Evolutionary conservation across 345 rosid genomes (phyloP).

Genomic region (Pistacia vera): DNA sequence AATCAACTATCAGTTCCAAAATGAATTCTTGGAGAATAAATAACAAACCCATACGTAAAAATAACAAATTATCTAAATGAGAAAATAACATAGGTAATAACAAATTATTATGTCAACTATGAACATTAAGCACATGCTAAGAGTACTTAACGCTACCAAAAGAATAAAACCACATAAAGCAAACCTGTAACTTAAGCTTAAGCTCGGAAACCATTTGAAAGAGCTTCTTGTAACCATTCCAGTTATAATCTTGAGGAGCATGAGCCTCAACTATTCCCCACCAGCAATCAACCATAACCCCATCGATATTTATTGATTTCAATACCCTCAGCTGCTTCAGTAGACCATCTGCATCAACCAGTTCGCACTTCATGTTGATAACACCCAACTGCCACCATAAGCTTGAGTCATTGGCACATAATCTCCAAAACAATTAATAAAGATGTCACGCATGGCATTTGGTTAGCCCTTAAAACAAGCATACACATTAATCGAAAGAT

Average conservation of each 20-base stretch:
- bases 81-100: too few species aligned
- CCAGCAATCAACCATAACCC: conserved; percentile 96
- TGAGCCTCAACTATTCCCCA: conserved; percentile 99
- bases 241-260: conserved; percentile 83
- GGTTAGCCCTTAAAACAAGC: conserved; percentile 9
- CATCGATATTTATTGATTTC: conserved; percentile 81
- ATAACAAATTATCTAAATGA: background rate
- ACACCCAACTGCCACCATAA: conserved; percentile 71
- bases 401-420: conserved; percentile 14
- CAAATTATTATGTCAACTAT: background rate
- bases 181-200: conserved; percentile 87
- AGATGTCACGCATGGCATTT: background rate
- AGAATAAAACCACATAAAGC: conserved; percentile 25
- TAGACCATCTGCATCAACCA: conserved; percentile 84
- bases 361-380: conserved; percentile 89
- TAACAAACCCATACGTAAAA: conserved; percentile 1
- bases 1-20: conserved; percentile 20
- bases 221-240: conserved; percentile 90
- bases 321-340: conserved; percentile 75
- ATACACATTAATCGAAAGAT: conserved; percentile 10
- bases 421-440: conserved; percentile 11
- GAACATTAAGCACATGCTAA: background rate
- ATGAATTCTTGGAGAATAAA: conserved; percentile 16
- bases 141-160: background rate
- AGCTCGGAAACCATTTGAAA: conserved; percentile 81